Percentiles rank a stretch among this genome's conserved stretches.
These are phyloP conservation scores for Colletotrichum sp. DNA, from an alignment of 2,329 filamentous ascomycete species.

Conservation along the genomic window DNA sequence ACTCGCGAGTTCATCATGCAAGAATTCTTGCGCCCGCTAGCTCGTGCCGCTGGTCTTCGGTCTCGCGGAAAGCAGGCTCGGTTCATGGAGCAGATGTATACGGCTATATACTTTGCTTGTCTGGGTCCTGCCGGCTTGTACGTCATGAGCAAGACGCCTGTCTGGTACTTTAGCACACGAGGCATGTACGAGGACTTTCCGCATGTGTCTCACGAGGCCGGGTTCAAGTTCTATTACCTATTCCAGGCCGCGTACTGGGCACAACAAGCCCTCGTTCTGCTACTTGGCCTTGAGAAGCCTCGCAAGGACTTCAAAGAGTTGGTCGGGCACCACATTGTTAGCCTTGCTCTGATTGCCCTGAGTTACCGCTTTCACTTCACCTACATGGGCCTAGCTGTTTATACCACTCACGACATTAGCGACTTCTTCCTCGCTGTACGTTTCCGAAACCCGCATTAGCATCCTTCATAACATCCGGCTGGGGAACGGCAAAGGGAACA, in stretches of 20 bases:
- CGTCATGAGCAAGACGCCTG: constrained; percentile 88
- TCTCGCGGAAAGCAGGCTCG: constrained; percentile 81
- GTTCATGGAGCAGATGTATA: constrained; percentile 97
- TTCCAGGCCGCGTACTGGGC: constrained; percentile 96
- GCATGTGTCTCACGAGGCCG: constrained; percentile 77
- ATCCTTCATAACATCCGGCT: background rate
- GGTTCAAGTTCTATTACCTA: constrained; percentile 95
- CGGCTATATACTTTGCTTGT: constrained; percentile 85
- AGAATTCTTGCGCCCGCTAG: constrained; percentile 79
- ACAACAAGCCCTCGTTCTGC: constrained; percentile 87
- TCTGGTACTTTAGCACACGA: constrained; percentile 94
- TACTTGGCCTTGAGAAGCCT: constrained; percentile 89
- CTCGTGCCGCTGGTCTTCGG: constrained; percentile 71
- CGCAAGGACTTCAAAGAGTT: constrained; percentile 95
- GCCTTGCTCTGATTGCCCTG: constrained; percentile 79
- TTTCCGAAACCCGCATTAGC: constrained; percentile 14
- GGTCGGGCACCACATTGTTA: constrained; percentile 90
- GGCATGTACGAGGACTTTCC: constrained; percentile 92
- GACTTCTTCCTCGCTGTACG: constrained; percentile 94
- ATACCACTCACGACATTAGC: constrained; percentile 92
- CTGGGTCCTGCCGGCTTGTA: constrained; percentile 86
- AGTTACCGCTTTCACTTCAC: constrained; percentile 98
- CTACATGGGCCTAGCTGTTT: constrained; percentile 91
- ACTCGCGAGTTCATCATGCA: constrained; percentile 98
- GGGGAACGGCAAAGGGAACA: background rate